Evolutionary conservation across 148 eudicot species (phyloP), one percentile per base, ranked within the genome.

Genomic region (Selenicereus undatus): DNA sequence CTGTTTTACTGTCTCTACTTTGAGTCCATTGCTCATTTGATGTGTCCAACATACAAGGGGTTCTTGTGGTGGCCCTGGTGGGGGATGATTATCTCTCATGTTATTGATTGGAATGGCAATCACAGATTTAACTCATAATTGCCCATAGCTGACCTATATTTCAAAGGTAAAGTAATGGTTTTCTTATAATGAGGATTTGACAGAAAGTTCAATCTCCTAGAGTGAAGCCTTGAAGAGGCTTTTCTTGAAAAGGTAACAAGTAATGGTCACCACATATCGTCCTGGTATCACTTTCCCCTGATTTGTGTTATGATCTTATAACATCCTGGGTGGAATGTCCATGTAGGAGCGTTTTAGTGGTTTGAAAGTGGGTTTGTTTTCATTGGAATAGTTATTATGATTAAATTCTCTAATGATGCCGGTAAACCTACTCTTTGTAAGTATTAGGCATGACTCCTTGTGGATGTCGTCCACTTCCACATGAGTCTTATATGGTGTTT

Each of bases 381-480:
- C 14, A 21, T 4, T 69, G 9, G n/a, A 26, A 45, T 60, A 17
- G 27, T 80, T 24, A 8, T 62, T 30, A 56, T 32, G 24, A 75
- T 39, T 71, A 70, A 45, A 17, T 21, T 21, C 45, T 76, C 72
- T 68, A 45, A 42, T 83, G 76, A 75, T 48, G 68, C 78, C 43
- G 71, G 20, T 72, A 30, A 76, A 84, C 81, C 86, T 76, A 74
- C 81, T 80, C 80, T 78, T 32, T 45, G 24, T 56, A 56, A 65
- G 77, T 78, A 70, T 71, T 45, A 24, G 43, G 71, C 77, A 48
- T 72, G 86, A n/a, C 80, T 80, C 54, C 68, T 76, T 84, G 68
- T 73, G 78, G 52, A 75, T 84, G 81, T 80, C 78, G 8, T 42
- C 17, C n/a, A 60, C 68, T 48, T 73, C 74, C 42, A 51, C 52